A percentile compares a stretch with the other conserved stretches of the same genome.
phyloP scores from a whole-genome alignment of 169 alveolate genomes.

The Eimeria maxima region DNA sequence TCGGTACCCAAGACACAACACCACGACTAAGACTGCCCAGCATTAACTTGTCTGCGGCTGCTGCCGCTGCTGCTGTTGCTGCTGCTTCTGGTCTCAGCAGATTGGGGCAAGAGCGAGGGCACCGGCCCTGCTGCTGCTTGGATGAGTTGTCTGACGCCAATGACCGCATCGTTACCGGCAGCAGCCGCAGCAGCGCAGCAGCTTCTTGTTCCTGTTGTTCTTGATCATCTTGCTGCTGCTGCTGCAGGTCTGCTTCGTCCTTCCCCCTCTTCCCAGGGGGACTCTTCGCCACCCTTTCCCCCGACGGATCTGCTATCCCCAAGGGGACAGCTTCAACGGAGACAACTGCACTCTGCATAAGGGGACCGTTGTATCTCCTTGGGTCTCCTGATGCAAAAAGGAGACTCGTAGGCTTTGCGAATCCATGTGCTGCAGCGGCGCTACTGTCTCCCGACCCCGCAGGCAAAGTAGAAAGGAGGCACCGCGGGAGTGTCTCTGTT shows the following conservation, averaged over 20 bases:
- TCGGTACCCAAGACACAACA: neutral
- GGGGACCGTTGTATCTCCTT: slow-evolving; percentile 25
- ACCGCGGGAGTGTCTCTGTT: slow-evolving; percentile 13
- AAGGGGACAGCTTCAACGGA: neutral
- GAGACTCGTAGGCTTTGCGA: neutral
- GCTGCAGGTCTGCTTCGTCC: neutral
- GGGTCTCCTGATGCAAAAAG: slow-evolving; percentile 10
- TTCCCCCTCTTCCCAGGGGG: slow-evolving; percentile 12
- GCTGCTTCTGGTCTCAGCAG: neutral
- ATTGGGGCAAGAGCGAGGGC: slow-evolving; percentile 47
- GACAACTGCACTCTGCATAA: slow-evolving; percentile 20
- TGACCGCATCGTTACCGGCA: neutral
- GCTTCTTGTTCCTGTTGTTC: neutral
- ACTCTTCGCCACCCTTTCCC: neutral
- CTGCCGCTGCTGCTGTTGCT: neutral
- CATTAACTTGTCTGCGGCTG: slow-evolving; percentile 38
- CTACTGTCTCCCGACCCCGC: neutral
- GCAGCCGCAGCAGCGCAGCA: slow-evolving; percentile 24
- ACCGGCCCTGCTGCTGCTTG: neutral
- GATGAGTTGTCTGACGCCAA: neutral
- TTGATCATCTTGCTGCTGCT: neutral
- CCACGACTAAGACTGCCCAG: neutral
- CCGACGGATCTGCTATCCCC: neutral
- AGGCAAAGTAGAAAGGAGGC: slow-evolving; percentile 1
- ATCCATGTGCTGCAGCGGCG: neutral